Evolutionary conservation across 2,329 filamentous ascomycete genomes (phyloP).

Genomic region (Diaporthe helianthi): DNA sequence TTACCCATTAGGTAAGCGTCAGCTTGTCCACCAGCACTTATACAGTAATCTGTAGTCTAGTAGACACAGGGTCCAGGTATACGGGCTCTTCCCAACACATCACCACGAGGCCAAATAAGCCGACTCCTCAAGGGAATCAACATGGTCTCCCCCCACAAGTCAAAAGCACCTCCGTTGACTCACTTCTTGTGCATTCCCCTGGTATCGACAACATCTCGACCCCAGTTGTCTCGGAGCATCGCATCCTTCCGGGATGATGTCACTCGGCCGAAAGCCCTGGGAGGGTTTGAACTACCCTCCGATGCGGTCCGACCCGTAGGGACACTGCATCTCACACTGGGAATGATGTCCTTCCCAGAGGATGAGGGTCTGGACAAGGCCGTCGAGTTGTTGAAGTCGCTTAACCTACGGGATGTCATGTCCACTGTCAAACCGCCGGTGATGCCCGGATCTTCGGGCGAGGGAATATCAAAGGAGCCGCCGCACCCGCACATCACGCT

Average conservation of each 20-base stretch:
- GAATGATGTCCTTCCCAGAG: slow-evolving; percentile 77
- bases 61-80: background rate
- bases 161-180: slow-evolving; percentile 57
- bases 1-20: background rate
- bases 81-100: background rate
- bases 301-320: slow-evolving; percentile 78
- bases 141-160: slow-evolving; percentile 46
- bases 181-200: slow-evolving; percentile 83
- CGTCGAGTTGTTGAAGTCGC: slow-evolving; percentile 46
- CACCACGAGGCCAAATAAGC: slow-evolving; percentile 23
- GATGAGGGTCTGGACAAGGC: slow-evolving; percentile 53
- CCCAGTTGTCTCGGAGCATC: slow-evolving; percentile 70
- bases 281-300: slow-evolving; percentile 61
- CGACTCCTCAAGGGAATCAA: slow-evolving; percentile 21
- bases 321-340: slow-evolving; percentile 85
- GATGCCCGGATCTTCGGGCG: slow-evolving; percentile 24
- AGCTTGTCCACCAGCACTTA: too few species aligned
- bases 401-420: slow-evolving; percentile 51
- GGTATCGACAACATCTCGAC: slow-evolving; percentile 63
- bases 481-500: slow-evolving; percentile 54
- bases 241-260: slow-evolving; percentile 67
- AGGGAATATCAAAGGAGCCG: slow-evolving; percentile 15
- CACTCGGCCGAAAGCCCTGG: slow-evolving; percentile 43
- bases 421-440: slow-evolving; percentile 37
- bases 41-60: too few species aligned